Percentiles rank a stretch among this genome's conserved stretches.
Evolutionary conservation across 2,329 filamentous ascomycete genomes (phyloP).

Genomic region (Arthrinium puccinioides): DNA sequence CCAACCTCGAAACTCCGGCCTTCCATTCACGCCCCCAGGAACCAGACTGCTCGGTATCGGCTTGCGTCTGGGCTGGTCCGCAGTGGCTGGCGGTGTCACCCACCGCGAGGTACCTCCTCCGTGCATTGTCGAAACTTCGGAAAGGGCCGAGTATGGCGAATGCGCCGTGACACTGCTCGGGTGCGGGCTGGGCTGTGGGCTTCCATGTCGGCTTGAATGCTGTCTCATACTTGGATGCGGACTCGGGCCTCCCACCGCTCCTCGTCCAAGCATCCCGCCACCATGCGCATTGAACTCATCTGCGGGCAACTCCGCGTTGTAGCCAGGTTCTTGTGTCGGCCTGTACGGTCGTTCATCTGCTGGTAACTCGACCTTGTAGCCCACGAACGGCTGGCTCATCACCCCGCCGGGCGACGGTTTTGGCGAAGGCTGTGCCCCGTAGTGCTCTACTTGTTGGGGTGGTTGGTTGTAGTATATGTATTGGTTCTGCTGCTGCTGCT

Average conservation of each 20-base stretch:
- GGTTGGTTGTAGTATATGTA: background rate
- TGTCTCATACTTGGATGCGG: background rate
- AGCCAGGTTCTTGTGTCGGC: background rate
- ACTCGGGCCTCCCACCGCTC: too few relatives aligned
- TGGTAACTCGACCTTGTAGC: background rate
- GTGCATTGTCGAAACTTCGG: slow-evolving; percentile 1
- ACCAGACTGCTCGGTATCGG: too few relatives aligned
- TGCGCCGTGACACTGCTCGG: slow-evolving; percentile 1
- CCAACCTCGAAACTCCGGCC: too few relatives aligned
- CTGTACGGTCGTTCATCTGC: background rate
- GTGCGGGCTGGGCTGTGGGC: slow-evolving; percentile 1
- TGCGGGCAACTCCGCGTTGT: slow-evolving; percentile 6
- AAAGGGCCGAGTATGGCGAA: background rate
- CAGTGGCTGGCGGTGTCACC: background rate
- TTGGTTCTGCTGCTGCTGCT: background rate
- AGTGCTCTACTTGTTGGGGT: background rate
- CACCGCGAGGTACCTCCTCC: background rate
- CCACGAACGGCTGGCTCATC: background rate
- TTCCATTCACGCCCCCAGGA: too few relatives aligned
- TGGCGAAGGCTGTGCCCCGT: background rate
- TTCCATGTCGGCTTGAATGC: background rate
- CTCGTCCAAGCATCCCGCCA: too few relatives aligned
- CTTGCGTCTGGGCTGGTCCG: too few relatives aligned
- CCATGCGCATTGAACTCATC: too few relatives aligned
- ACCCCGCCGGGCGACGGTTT: background rate